phyloP scores from a whole-genome alignment of 1,139 yeast species.

The Kurtzmaniella natalensis region DNA sequence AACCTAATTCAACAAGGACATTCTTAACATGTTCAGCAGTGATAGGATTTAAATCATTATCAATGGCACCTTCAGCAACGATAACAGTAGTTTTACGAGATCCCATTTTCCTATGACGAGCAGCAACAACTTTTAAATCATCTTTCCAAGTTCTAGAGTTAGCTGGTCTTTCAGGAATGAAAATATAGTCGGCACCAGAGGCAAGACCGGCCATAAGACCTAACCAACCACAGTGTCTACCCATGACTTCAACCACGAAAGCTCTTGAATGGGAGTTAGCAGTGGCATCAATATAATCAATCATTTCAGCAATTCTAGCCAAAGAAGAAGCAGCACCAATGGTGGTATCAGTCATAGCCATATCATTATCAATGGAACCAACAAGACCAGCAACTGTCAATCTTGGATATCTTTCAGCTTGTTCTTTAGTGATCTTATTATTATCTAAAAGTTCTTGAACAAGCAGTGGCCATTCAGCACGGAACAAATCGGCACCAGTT shows the following conservation, averaged over 20 bases:
- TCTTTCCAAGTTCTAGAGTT: slow-evolving; percentile 65
- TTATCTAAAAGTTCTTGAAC: slow-evolving; percentile 60
- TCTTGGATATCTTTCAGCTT: slow-evolving; percentile 58
- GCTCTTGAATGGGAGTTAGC: slow-evolving; percentile 97
- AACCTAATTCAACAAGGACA: slow-evolving; percentile 74
- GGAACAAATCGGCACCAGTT: slow-evolving; percentile 93
- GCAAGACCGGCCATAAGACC: slow-evolving; percentile 96
- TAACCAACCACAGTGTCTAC: slow-evolving; percentile 98
- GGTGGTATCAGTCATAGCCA: slow-evolving; percentile 94
- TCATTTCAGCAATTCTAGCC: slow-evolving; percentile 88
- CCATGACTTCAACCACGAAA: slow-evolving; percentile 97
- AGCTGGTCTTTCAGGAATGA: slow-evolving; percentile 90
- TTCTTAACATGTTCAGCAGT: slow-evolving; percentile 75
- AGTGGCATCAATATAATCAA: slow-evolving; percentile 94
- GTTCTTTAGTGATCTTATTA: slow-evolving; percentile 51
- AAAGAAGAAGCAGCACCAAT: slow-evolving; percentile 94
- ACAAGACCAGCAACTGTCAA: slow-evolving; percentile 92
- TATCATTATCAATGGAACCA: slow-evolving; percentile 96
- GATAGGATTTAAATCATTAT: slow-evolving; percentile 75
- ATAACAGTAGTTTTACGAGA: slow-evolving; percentile 92
- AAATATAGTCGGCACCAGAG: slow-evolving; percentile 90
- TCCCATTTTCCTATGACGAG: slow-evolving; percentile 80
- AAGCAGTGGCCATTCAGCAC: slow-evolving; percentile 91
- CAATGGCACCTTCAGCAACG: slow-evolving; percentile 97
- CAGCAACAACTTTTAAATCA: slow-evolving; percentile 65